Percentiles rank a stretch among this genome's conserved stretches.
Conservation (phyloP, 768 basidiomycete species). For the Roridomyces roridus region DNA sequence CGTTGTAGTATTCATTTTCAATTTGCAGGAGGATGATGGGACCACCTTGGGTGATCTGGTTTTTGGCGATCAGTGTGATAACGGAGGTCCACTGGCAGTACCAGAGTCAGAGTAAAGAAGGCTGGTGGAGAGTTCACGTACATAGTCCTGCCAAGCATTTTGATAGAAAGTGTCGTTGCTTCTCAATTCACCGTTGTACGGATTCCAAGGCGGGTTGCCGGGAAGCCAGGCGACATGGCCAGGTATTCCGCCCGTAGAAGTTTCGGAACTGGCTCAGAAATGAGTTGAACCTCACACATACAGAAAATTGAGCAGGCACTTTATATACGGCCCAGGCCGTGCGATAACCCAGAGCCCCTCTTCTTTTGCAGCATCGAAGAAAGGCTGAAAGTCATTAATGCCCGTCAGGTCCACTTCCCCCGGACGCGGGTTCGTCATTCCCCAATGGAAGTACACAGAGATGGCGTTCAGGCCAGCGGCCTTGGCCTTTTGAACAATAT, state of each 20-base stretch:
- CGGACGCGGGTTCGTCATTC: constrained; percentile 57
- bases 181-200: constrained; percentile 41
- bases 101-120: not conserved
- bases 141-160: constrained; percentile 57
- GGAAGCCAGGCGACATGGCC: constrained; percentile 20
- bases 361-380: constrained; percentile 59
- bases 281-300: not conserved
- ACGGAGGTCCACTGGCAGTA: constrained; percentile 44
- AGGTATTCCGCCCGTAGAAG: constrained; percentile 56
- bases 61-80: constrained; percentile 44
- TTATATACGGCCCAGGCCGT: constrained; percentile 50
- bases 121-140: not conserved
- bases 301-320: not conserved
- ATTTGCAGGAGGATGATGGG: constrained; percentile 51
- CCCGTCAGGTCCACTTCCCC: constrained; percentile 60
- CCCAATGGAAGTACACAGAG: constrained; percentile 68
- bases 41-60: constrained; percentile 60
- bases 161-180: constrained; percentile 60
- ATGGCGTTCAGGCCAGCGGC: constrained; percentile 65
- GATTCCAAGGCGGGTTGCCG: constrained; percentile 16
- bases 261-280: constrained; percentile 52
- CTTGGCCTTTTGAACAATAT: constrained; percentile 65
- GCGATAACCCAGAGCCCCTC: constrained; percentile 65
- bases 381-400: constrained; percentile 53
- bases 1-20: constrained; percentile 59